These are phyloP conservation scores for Fomitopsis palustris DNA, from an alignment of 1,284 basidiomycete genomes.

Conservation along the genomic window DNA sequence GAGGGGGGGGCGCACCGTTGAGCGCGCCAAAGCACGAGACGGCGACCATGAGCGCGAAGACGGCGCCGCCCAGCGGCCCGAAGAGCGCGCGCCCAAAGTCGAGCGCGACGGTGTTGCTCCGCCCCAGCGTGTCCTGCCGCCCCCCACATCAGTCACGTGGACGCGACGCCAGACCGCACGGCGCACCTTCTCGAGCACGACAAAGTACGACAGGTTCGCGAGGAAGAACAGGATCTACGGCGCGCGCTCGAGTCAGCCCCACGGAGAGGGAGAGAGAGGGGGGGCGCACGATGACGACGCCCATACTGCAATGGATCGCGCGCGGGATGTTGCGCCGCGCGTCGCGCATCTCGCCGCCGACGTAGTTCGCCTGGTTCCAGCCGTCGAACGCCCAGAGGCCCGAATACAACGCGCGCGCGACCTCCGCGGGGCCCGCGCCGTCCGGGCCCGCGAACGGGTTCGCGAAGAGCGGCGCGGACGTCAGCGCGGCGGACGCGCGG, in stretches of 20 bases:
- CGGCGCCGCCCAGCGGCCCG: slow-evolving; percentile 79
- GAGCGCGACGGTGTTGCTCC: slow-evolving; percentile 90
- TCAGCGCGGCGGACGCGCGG: slow-evolving; percentile 62
- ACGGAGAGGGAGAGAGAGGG: not conserved
- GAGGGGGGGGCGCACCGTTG: slow-evolving; percentile 53
- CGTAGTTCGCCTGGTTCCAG: slow-evolving; percentile 91
- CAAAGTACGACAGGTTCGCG: slow-evolving; percentile 90
- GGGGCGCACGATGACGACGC: slow-evolving; percentile 62
- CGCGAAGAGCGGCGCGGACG: slow-evolving; percentile 60
- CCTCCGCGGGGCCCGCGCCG: slow-evolving; percentile 77
- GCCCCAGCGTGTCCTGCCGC: slow-evolving; percentile 56
- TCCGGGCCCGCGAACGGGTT: slow-evolving; percentile 39
- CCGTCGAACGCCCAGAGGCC: slow-evolving; percentile 96
- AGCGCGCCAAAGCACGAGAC: slow-evolving; percentile 93
- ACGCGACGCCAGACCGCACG: not conserved
- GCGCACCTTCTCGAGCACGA: slow-evolving; percentile 78
- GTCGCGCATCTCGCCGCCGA: slow-evolving; percentile 88
- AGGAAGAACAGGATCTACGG: slow-evolving; percentile 69
- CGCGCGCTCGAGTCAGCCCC: not conserved
- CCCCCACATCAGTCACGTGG: not conserved
- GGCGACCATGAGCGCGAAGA: slow-evolving; percentile 90
- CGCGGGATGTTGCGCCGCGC: slow-evolving; percentile 86
- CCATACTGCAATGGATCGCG: slow-evolving; percentile 88
- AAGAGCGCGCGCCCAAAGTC: slow-evolving; percentile 91
- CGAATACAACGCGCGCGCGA: slow-evolving; percentile 92